Evolutionary conservation across 108 stramenopile genomes (phyloP).

Genomic region (Skeletonema menzelii): DNA sequence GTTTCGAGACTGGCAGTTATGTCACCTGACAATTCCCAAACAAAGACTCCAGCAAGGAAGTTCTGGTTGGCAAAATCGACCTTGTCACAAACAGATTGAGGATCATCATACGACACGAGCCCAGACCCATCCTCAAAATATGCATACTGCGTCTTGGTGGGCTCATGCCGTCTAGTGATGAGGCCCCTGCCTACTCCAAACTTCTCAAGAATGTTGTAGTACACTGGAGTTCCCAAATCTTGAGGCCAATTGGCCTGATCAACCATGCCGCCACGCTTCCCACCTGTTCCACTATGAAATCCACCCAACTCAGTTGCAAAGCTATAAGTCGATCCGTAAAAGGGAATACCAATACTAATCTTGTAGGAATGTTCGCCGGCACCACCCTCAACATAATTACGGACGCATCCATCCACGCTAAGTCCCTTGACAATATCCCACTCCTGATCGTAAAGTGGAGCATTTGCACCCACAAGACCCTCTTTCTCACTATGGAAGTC

Average conservation of each 20-base stretch:
- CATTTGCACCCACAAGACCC: conserved; percentile 27
- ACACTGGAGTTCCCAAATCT: conserved; percentile 42
- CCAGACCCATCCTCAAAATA: conserved; percentile 46
- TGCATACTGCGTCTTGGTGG: conserved; percentile 36
- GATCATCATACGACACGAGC: conserved; percentile 47
- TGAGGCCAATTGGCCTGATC: conserved; percentile 42
- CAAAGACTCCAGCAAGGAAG: conserved; percentile 35
- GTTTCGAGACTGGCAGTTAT: conserved; percentile 18
- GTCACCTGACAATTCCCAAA: conserved; percentile 43
- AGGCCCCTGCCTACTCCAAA: conserved; percentile 17
- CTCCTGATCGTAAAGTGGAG: conserved; percentile 40
- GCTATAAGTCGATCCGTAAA: conserved; percentile 39
- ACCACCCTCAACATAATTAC: conserved; percentile 33
- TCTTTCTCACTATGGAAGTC: conserved; percentile 50
- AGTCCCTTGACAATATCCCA: conserved; percentile 26
- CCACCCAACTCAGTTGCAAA: conserved; percentile 32
- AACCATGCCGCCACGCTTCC: conserved; percentile 13
- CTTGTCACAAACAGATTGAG: conserved; percentile 48
- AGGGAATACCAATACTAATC: conserved; percentile 42
- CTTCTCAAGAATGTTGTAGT: conserved; percentile 43
- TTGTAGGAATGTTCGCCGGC: conserved; percentile 16
- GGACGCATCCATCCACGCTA: conserved; percentile 47
- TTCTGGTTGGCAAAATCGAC: conserved; percentile 39
- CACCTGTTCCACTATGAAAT: conserved; percentile 22
- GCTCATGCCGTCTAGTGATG: conserved; percentile 38